Percentiles rank a stretch among this genome's conserved stretches.
Evolutionary conservation across 352 stramenopile genomes (phyloP).

Genomic region (Phytophthora palmivora): DNA sequence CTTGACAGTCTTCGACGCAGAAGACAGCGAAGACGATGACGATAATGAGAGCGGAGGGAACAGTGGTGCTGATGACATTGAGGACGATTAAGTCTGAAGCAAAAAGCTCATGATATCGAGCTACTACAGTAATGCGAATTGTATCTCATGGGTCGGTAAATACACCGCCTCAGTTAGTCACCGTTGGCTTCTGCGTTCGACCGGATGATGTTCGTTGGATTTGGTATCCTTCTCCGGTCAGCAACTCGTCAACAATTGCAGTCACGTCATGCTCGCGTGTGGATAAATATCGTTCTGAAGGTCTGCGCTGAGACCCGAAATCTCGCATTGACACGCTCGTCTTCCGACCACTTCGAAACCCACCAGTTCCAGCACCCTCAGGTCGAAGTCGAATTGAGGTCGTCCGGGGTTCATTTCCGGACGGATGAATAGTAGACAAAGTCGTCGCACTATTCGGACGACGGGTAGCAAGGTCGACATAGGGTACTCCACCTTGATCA

Average conservation of each 20-base stretch:
- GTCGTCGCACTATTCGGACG: constrained; percentile 31
- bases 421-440: constrained; percentile 27
- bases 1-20: constrained; percentile 65
- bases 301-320: constrained; percentile 9
- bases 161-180: constrained; percentile 20
- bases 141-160: not conserved
- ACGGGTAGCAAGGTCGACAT: not conserved
- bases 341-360: constrained; percentile 10
- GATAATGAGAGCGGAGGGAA: constrained; percentile 37
- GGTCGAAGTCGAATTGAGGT: not conserved
- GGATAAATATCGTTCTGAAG: constrained; percentile 25
- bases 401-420: constrained; percentile 1
- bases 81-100: constrained; percentile 39
- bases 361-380: constrained; percentile 1
- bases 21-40: constrained; percentile 59
- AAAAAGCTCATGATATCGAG: not conserved
- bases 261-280: constrained; percentile 29
- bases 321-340: constrained; percentile 20
- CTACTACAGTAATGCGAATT: no score
- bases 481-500: not conserved
- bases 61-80: constrained; percentile 10
- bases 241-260: constrained; percentile 57
- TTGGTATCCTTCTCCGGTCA: constrained; percentile 62
- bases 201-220: constrained; percentile 31
- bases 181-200: constrained; percentile 18